phyloP scores from a whole-genome alignment of 441 rosid species.

The Dalechampia spathulata region DNA sequence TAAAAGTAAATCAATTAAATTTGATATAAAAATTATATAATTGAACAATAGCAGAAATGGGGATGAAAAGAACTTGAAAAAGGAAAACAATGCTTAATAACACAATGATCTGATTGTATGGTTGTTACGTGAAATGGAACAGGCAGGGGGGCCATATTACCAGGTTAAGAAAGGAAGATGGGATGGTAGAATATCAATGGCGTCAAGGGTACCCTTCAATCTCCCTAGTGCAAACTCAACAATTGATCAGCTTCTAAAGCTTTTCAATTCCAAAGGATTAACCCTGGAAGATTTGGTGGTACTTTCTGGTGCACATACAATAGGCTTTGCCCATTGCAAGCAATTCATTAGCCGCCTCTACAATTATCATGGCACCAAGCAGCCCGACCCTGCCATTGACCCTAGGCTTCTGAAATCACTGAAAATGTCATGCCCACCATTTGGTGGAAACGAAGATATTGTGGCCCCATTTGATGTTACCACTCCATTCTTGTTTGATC shows the following conservation, averaged over 20 bases:
- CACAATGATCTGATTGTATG: background rate
- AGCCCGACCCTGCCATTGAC: conserved; percentile 54
- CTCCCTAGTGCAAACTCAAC: conserved; percentile 48
- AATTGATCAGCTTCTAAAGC: conserved; percentile 13
- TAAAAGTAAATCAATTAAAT: no score
- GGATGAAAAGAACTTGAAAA: no score
- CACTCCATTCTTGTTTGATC: conserved; percentile 47
- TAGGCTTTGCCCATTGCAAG: conserved; percentile 62
- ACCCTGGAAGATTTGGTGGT: conserved; percentile 34
- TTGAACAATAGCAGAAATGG: no score
- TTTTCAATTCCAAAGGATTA: conserved; percentile 48
- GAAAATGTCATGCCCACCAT: conserved; percentile 44
- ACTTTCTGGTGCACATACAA: conserved; percentile 55
- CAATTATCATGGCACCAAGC: conserved; percentile 39
- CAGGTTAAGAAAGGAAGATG: conserved; percentile 65
- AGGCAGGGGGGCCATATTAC: conserved; percentile 41
- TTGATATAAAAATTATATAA: no score
- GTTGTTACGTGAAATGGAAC: background rate
- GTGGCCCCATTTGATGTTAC: conserved; percentile 49
- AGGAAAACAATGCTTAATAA: no score
- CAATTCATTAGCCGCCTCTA: conserved; percentile 42
- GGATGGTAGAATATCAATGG: conserved; percentile 52
- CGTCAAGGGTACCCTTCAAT: conserved; percentile 35
- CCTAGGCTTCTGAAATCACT: conserved; percentile 39
- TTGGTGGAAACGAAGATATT: conserved; percentile 26